Evolutionary conservation across 2,329 filamentous ascomycete genomes (phyloP), one percentile per base, ranked within the genome.

Genomic region (Parastagonospora avenae): DNA sequence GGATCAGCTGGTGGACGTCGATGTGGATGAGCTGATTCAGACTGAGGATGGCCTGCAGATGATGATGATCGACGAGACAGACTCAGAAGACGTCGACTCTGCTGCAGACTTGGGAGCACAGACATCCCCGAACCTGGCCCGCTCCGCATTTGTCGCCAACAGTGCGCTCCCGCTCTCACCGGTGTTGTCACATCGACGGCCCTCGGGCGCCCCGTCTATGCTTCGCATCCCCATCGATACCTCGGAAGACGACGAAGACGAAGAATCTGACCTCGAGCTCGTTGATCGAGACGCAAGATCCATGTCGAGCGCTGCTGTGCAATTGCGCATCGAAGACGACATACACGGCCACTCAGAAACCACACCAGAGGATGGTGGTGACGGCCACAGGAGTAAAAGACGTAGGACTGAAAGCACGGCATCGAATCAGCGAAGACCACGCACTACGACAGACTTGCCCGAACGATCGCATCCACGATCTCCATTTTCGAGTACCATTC

Each of bases 81-180:
- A 59, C 12, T 49, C 52, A 2, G 53, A 62, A 8, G 48, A 54
- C 6, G 57, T 54, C 15, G 46, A 55, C 4, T 36, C 24, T 2
- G 52, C 50, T 10, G 42, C 44, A n/a, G 40, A 50, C 31, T 4
- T 29, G 11, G 30, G n/a, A 31, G 10, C 47, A 1, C 42, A 38
- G 4, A 16, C 54, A n/a, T 71, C 65, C 2, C 67, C 68, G 2
- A 43, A 45, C 30, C 24, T 68, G 3, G 55, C 57, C 46, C 63
- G 61, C 50, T 70, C 66, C 12, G 62, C 67, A 8, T 70, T 72
- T 32, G 45, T 73, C 30, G 59, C 64, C 15, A 68, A 66, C 36
- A 72, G 69, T 50, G 70, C 68, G 0, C 57, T 72, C 8, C 54
- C 66, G 3, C 42, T 57, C 8, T 63, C 64, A 1, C 60, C 59